Percentiles rank a stretch among this genome's conserved stretches.
phyloP scores from a whole-genome alignment of 441 rosid species.

The Sinapis alba region DNA sequence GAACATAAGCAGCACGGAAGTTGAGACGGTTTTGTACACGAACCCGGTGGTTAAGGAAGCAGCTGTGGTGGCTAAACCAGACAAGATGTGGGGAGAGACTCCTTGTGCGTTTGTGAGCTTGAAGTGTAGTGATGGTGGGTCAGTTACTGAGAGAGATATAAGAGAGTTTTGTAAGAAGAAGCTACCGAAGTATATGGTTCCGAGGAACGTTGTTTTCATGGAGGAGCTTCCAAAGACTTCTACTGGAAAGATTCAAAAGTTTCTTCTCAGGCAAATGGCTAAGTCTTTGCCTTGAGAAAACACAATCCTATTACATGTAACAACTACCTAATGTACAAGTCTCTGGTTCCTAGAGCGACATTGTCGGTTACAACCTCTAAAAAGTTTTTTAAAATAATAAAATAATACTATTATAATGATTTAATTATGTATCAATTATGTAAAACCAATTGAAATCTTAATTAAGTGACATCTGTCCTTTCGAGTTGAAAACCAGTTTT shows the following conservation, averaged over 20 bases:
- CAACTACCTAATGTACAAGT: constrained; percentile 3
- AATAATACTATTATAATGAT: too few species aligned
- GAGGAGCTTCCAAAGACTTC: constrained; percentile 65
- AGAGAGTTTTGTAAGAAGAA: constrained; percentile 46
- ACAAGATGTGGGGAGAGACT: constrained; percentile 59
- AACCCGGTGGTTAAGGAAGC: constrained; percentile 54
- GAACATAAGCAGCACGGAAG: constrained; percentile 55
- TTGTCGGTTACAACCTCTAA: too few species aligned
- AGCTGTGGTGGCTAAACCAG: constrained; percentile 60
- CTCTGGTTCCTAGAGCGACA: too few species aligned
- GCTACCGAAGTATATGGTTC: constrained; percentile 50
- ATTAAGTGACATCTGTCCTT: too few species aligned
- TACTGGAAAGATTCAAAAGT: constrained; percentile 63
- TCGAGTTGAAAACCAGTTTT: too few species aligned
- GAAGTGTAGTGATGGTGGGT: constrained; percentile 28
- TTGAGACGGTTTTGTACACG: constrained; percentile 52
- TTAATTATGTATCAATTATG: too few species aligned
- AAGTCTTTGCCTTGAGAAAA: constrained; percentile 40
- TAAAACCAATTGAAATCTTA: too few species aligned
- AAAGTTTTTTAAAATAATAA: too few species aligned
- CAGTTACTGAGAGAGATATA: constrained; percentile 46
- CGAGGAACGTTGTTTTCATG: constrained; percentile 48
- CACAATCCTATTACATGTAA: not conserved
- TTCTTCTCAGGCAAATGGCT: constrained; percentile 47
- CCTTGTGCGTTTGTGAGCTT: constrained; percentile 61